A percentile compares a stretch with the other conserved stretches of the same genome.
Evolutionary conservation across 2,329 filamentous ascomycete species (phyloP).

Genomic region (Blumeria graminis): DNA sequence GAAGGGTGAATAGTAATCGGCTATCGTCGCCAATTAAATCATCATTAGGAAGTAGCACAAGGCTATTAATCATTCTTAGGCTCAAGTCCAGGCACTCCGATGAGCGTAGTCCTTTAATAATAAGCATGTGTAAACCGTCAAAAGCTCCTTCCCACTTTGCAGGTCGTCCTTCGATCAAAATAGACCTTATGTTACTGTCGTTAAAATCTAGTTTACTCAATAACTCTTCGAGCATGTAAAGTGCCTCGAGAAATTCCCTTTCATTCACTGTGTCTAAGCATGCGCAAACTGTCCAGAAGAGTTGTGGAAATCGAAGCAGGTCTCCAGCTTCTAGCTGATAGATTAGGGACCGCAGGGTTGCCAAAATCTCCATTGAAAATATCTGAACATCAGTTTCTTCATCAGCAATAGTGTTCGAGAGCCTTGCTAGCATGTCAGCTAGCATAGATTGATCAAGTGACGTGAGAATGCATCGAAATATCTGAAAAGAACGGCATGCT

Average conservation of each 20-base stretch:
- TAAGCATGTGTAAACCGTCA: constrained; percentile 59
- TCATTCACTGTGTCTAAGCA: constrained; percentile 95
- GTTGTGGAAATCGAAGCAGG: constrained; percentile 70
- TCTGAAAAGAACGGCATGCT: constrained; percentile 89
- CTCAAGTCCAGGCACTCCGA: constrained; percentile 59
- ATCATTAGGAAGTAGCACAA: constrained; percentile 59
- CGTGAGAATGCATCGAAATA: constrained; percentile 83
- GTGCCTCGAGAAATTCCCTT: constrained; percentile 71
- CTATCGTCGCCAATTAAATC: constrained; percentile 60
- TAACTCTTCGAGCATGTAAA: constrained; percentile 76
- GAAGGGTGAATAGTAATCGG: constrained; percentile 59
- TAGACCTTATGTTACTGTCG: constrained; percentile 39
- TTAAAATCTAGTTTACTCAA: constrained; percentile 64
- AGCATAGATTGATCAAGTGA: constrained; percentile 84
- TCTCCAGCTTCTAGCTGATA: constrained; percentile 57
- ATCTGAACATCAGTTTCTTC: constrained; percentile 86
- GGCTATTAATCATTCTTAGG: constrained; percentile 49
- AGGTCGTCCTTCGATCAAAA: constrained; percentile 58
- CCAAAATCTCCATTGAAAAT: constrained; percentile 94
- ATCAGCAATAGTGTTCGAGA: constrained; percentile 93
- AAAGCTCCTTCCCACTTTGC: constrained; percentile 74
- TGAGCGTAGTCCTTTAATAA: constrained; percentile 83
- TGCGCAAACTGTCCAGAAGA: constrained; percentile 95
- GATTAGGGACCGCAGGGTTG: constrained; percentile 79
- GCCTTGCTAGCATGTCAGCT: constrained; percentile 79